Evolutionary conservation across 2,329 filamentous ascomycete species (phyloP).

Genomic region (Boeremia lycopersici): DNA sequence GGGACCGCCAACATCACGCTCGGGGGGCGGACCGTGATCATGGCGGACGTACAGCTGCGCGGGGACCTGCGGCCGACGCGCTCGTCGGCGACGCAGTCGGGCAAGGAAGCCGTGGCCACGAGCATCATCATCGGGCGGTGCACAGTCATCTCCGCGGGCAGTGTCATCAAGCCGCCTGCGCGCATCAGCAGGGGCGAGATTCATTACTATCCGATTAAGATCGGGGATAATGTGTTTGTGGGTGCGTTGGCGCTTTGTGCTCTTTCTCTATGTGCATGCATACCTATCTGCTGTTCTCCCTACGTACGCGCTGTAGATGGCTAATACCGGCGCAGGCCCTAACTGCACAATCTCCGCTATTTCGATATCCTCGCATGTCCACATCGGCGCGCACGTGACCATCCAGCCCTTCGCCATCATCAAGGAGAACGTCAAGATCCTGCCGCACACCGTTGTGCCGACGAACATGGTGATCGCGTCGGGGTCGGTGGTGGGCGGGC

Average conservation of each 20-base stretch:
- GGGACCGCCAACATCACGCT: conserved; percentile 98
- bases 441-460: conserved; percentile 84
- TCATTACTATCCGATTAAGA: conserved; percentile 86
- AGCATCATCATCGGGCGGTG: conserved; percentile 90
- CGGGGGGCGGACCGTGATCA: conserved; percentile 90
- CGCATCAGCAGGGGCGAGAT: conserved; percentile 77
- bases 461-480: conserved; percentile 90
- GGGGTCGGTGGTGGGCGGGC: conserved; percentile 80
- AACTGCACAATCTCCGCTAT: conserved; percentile 79
- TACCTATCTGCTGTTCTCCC: too few relatives aligned
- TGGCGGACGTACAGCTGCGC: conserved; percentile 91
- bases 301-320: too few relatives aligned
- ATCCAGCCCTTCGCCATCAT: conserved; percentile 88
- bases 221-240: conserved; percentile 94
- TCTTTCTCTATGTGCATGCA: too few relatives aligned
- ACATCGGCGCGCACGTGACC: conserved; percentile 77
- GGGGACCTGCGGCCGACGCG: conserved; percentile 71
- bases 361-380: conserved; percentile 81
- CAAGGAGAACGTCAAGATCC: conserved; percentile 88
- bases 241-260: conserved; percentile 56
- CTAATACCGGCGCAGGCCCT: conserved; percentile 34
- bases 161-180: conserved; percentile 80
- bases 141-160: conserved; percentile 82
- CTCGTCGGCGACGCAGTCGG: conserved; percentile 40
- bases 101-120: conserved; percentile 43